Base-by-base conservation (phyloP, 257 asterid species). In the Petunia secreta region DNA sequence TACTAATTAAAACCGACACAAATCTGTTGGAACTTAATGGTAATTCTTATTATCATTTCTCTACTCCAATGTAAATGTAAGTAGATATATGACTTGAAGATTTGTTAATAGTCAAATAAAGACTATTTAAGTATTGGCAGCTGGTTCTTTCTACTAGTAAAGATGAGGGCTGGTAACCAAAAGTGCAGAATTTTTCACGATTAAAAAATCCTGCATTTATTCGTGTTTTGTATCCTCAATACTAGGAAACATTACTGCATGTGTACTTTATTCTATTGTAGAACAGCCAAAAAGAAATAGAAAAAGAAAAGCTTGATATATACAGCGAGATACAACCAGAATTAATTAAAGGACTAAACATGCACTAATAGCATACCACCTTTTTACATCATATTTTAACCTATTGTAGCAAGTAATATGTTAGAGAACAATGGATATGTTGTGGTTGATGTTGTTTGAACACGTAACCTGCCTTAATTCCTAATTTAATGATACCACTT, bases 31-130 rank as follows among this genome's bases (percentile, higher is more conserved):
- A 69, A 69, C 48, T 69, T 46, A 46, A 46, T 69, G 59, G 77
- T 34, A 69, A 69, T 69, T 69, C 43, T 5, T 48, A 10, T 25
- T 46, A 69, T 9, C 10, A 16, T 69, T 16, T 69, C 25, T 41
- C 76, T 69, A 69, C 66, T 25, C 66, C 66, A 34, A 34, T 8
- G 34, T 4, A 63, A 63, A 36, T 69, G 59, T 38, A 69, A 9
- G 77, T 25, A 25, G 59, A 48, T 69, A 69, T 14, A 69, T 69
- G 77, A 48, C 43, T n/a, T 69, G 48, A 69, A 69, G 43, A 48
- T 46, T 46, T 46, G 41, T 69, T 69, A 34, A 52, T 52, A 25
- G 59, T 69, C 77, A 69, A 69, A 25, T 69, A 69, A 69, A 69
- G 77, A 69, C 59, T 69, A 40, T 44, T 48, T 15, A 44, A 8